Evolutionary conservation across 2,329 filamentous ascomycete genomes (phyloP).

Genomic region (Cladosporium sp.): DNA sequence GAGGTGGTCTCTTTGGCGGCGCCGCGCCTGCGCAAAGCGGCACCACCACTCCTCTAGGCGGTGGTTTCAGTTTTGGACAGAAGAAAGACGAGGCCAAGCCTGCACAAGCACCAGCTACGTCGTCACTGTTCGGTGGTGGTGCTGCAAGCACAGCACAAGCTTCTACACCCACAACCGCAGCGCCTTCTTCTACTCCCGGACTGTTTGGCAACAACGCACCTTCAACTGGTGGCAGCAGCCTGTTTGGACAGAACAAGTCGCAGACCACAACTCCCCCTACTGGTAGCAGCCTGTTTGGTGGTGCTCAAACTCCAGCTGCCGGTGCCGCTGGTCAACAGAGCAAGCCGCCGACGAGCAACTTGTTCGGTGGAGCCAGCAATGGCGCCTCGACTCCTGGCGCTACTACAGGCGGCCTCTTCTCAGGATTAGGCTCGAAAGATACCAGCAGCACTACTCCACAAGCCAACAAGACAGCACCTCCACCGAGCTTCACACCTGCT

Average conservation of each 20-base stretch:
- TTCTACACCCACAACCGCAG: conserved; percentile 19
- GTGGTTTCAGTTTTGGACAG: conserved; percentile 14
- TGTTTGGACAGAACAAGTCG: conserved; percentile 4
- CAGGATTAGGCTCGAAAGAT: background rate
- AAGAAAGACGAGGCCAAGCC: conserved; percentile 15
- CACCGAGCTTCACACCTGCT: conserved; percentile 25
- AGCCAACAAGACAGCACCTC: conserved; percentile 17
- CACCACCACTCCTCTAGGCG: conserved; percentile 9
- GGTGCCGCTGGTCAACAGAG: background rate
- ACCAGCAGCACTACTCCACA: conserved; percentile 21
- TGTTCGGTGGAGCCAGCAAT: conserved; percentile 10
- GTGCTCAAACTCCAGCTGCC: conserved; percentile 14
- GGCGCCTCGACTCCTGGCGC: conserved; percentile 1
- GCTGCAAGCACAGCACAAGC: conserved; percentile 17
- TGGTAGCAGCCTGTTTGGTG: conserved; percentile 11
- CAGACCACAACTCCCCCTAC: background rate
- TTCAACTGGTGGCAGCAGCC: background rate
- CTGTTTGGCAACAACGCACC: background rate
- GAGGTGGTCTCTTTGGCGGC: conserved; percentile 11
- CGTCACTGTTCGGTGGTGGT: conserved; percentile 13
- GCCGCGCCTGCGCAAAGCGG: conserved; percentile 6
- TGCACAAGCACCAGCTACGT: conserved; percentile 9
- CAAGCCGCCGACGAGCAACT: conserved; percentile 5
- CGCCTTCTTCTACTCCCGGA: conserved; percentile 13
- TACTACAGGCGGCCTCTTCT: conserved; percentile 9